Conservation (phyloP, 331 rosid genomes). For the Quercus phellos region DNA sequence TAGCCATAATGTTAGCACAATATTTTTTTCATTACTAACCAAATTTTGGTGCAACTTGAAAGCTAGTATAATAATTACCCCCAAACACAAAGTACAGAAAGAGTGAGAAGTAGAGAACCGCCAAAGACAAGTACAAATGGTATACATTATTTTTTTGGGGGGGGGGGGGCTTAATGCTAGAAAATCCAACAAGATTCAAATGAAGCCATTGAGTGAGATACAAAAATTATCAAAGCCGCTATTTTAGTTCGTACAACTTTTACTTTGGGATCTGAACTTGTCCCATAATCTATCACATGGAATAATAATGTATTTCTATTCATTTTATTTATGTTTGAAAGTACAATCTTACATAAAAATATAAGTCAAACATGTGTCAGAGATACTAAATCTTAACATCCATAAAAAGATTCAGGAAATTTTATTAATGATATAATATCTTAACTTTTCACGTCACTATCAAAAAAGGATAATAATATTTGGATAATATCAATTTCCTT, state of each 20-base stretch:
- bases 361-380: no score
- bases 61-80: background rate
- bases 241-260: background rate
- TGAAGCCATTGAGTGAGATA: no score
- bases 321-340: no score
- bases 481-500: background rate
- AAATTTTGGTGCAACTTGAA: background rate
- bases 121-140: background rate
- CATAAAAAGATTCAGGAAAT: background rate
- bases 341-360: no score
- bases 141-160: background rate
- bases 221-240: background rate
- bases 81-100: background rate
- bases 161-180: no score
- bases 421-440: rapidly evolving
- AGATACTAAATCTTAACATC: no score
- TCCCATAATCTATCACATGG: background rate
- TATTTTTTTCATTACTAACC: background rate
- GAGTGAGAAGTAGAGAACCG: background rate
- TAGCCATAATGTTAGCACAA: background rate
- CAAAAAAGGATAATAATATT: background rate
- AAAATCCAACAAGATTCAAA: no score
- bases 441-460: rapidly evolving
- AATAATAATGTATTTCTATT: no score
- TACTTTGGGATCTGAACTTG: background rate